phyloP scores from a whole-genome alignment of 176 grass and related monocot genomes.

The Cenchrus americanus region DNA sequence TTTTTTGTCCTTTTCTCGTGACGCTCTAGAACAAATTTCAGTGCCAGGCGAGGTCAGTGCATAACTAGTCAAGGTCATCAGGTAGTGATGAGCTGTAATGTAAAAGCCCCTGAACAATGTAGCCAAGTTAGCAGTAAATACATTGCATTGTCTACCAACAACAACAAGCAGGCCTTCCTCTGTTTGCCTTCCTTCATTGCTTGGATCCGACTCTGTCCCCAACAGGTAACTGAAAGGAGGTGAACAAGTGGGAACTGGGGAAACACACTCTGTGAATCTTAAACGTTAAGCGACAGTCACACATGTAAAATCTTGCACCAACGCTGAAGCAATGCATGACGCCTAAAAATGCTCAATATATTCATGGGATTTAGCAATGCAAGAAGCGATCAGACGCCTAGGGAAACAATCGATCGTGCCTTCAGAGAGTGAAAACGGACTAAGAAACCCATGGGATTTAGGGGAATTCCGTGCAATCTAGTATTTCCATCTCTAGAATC shows the following conservation, averaged over 20 bases:
- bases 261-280: neutral
- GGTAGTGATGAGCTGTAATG: constrained; percentile 41
- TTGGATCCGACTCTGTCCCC: constrained; percentile 6
- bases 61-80: constrained; percentile 28
- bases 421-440: neutral
- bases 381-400: neutral
- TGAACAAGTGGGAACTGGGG: neutral
- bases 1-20: neutral
- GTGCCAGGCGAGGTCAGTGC: neutral
- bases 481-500: neutral
- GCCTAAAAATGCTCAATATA: neutral
- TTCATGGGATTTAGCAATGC: neutral
- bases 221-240: no score
- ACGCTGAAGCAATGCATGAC: neutral
- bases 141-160: constrained; percentile 23
- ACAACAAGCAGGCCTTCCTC: neutral
- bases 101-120: constrained; percentile 45
- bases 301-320: neutral
- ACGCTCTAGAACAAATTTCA: neutral
- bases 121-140: constrained; percentile 41
- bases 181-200: neutral
- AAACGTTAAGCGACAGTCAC: constrained; percentile 8
- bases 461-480: neutral
- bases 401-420: neutral
- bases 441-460: neutral